Evolutionary conservation across 176 grass and related monocot species (phyloP).

Genomic region (Chrysopogon serrulatus): DNA sequence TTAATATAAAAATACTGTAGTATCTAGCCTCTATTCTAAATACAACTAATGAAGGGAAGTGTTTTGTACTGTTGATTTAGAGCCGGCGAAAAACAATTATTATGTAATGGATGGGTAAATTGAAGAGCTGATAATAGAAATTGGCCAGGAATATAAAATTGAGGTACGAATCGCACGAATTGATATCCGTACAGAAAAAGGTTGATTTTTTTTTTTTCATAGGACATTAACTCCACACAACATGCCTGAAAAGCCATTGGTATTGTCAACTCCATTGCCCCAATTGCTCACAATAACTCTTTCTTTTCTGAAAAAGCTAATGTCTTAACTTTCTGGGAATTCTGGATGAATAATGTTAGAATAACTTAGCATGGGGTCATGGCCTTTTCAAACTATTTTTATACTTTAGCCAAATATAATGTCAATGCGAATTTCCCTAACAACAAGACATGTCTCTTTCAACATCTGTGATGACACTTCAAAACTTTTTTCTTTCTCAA

Average conservation of each 20-base stretch:
- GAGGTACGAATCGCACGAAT: neutral
- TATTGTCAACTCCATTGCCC: neutral
- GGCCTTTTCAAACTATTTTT: neutral
- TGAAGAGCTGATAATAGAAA: neutral
- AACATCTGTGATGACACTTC: neutral
- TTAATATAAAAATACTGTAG: neutral
- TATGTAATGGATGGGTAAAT: neutral
- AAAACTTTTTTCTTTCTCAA: slow-evolving; percentile 4
- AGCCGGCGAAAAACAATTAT: too few species aligned
- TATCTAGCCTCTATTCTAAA: neutral
- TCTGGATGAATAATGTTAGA: neutral
- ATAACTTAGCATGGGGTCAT: neutral
- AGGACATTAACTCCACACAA: neutral
- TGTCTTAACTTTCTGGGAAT: neutral
- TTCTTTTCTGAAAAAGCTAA: neutral
- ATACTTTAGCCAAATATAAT: neutral
- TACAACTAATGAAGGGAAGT: neutral
- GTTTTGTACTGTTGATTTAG: neutral
- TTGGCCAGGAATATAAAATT: neutral
- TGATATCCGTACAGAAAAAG: neutral
- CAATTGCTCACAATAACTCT: neutral
- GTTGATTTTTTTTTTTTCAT: neutral
- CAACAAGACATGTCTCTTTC: neutral
- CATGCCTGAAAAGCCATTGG: too few species aligned
- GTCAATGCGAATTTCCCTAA: neutral